phyloP scores from a whole-genome alignment of 2,329 filamentous ascomycete genomes.

The Aspergillus sp. region DNA sequence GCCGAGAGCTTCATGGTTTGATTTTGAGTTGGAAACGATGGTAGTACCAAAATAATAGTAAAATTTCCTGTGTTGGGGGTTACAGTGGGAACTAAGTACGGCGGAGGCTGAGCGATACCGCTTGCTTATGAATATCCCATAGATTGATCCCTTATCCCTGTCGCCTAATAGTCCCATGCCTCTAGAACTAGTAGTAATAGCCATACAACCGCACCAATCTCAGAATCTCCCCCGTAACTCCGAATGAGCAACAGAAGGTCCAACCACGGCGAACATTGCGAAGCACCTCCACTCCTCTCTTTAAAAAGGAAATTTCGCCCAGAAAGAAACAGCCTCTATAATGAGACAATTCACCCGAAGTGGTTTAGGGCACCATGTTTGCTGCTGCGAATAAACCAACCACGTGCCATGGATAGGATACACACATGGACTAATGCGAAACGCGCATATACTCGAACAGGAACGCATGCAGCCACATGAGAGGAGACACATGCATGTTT shows the following conservation, averaged over 20 bases:
- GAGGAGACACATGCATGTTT: not conserved
- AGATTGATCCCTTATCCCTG: no score
- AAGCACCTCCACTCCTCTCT: not conserved
- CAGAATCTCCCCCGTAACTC: no score
- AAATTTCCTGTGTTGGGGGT: no score
- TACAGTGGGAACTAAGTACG: no score
- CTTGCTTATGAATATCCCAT: no score
- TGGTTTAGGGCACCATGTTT: not conserved
- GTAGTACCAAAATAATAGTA: not conserved
- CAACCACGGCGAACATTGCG: not conserved
- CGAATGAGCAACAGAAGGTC: not conserved
- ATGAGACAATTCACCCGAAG: not conserved
- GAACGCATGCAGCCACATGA: not conserved
- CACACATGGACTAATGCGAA: not conserved
- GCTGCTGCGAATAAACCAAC: not conserved
- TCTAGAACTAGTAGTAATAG: no score
- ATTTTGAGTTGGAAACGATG: not conserved
- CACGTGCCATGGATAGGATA: not conserved
- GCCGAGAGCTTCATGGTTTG: not conserved
- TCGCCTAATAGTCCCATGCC: not conserved
- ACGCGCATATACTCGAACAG: not conserved
- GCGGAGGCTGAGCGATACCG: no score
- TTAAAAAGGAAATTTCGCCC: not conserved
- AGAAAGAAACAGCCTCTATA: not conserved
- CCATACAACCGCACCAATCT: no score